Conservation (phyloP, 108 stramenopile species). For the Cylindrotheca closterium region DNA sequence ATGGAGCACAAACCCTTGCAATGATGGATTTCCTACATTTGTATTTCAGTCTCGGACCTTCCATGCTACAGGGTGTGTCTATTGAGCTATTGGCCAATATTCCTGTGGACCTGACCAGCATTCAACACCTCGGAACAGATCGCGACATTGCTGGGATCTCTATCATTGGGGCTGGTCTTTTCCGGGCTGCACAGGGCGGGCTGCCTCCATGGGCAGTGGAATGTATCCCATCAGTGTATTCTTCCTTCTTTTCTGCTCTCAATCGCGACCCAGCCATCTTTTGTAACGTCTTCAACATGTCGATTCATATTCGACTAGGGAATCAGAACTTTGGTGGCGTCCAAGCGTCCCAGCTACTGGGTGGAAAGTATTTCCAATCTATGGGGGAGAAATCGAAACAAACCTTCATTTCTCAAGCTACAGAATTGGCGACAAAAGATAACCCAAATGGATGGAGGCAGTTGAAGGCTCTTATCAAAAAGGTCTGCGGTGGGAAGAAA, state of each 20-base stretch:
- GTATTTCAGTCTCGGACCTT: constrained; percentile 44
- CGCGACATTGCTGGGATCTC: constrained; percentile 40
- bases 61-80: constrained; percentile 38
- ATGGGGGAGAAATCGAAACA: constrained; percentile 48
- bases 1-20: constrained; percentile 78
- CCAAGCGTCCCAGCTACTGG: constrained; percentile 45
- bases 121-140: constrained; percentile 16
- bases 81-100: constrained; percentile 16
- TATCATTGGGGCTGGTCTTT: constrained; percentile 62
- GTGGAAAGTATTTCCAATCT: constrained; percentile 61
- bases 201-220: constrained; percentile 86
- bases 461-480: constrained; percentile 67
- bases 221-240: constrained; percentile 52
- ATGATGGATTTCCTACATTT: constrained; percentile 60
- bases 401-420: constrained; percentile 48
- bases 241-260: constrained; percentile 46
- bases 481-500: constrained; percentile 86
- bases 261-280: constrained; percentile 43
- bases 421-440: constrained; percentile 42
- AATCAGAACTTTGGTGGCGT: constrained; percentile 38
- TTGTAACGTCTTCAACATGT: constrained; percentile 35
- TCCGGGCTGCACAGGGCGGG: constrained; percentile 66
- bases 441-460: constrained; percentile 59
- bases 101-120: constrained; percentile 10
- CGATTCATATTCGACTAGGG: constrained; percentile 40